These are phyloP conservation scores for Suillus spraguei DNA, from an alignment of 768 basidiomycete genomes.

Conservation along the genomic window DNA sequence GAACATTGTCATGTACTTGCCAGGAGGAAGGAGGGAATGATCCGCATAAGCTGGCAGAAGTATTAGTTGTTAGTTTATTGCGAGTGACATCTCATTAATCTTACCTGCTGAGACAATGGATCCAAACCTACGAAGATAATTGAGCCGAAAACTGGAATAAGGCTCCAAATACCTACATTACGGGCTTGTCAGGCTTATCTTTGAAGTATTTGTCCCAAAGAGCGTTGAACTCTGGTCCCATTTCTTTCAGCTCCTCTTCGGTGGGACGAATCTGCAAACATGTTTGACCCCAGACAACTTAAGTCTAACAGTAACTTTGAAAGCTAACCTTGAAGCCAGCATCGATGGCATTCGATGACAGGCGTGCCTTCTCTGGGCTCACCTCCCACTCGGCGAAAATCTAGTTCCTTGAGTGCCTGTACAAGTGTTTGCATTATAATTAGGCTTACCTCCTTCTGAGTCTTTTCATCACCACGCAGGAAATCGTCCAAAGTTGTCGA, in stretches of 20 bases:
- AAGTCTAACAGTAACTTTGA: neutral
- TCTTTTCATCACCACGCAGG: conserved; percentile 64
- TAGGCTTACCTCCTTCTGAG: conserved; percentile 49
- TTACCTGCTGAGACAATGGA: conserved; percentile 65
- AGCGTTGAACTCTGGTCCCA: conserved; percentile 76
- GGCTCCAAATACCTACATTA: conserved; percentile 48
- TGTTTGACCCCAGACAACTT: conserved; percentile 4
- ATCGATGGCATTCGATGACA: conserved; percentile 73
- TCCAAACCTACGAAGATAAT: conserved; percentile 46
- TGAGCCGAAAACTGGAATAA: neutral
- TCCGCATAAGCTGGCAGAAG: conserved; percentile 59
- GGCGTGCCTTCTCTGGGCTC: conserved; percentile 66
- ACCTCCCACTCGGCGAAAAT: conserved; percentile 66
- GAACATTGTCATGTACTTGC: conserved; percentile 77
- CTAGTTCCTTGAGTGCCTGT: conserved; percentile 24
- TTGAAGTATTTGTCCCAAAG: conserved; percentile 75
- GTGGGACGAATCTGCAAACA: conserved; percentile 61
- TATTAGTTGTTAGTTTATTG: neutral
- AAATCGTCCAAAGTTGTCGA: conserved; percentile 66
- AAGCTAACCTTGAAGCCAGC: conserved; percentile 66
- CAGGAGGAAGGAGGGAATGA: conserved; percentile 68
- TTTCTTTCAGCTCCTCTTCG: conserved; percentile 69
- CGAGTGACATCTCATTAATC: neutral
- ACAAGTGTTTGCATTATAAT: neutral
- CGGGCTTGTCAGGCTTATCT: conserved; percentile 80